A percentile compares a stretch with the other conserved stretches of the same genome.
Conservation (phyloP, 2,329 filamentous ascomycete genomes). For the Torrubiella hemipterigena region DNA sequence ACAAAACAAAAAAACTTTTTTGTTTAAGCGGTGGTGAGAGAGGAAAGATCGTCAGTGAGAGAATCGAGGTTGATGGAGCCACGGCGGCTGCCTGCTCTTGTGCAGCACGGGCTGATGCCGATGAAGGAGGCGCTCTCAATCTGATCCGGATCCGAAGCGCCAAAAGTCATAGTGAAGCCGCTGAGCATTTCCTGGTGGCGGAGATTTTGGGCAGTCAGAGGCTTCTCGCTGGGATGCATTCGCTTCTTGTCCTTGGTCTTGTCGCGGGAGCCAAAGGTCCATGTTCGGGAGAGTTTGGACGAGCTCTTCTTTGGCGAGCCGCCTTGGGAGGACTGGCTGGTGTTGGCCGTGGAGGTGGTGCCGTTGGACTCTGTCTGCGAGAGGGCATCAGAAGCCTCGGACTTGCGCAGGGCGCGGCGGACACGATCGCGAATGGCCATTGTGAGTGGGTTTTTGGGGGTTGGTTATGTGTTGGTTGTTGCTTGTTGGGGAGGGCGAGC, state of each 20-base stretch:
- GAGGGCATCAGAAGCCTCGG: constrained; percentile 17
- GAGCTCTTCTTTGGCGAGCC: constrained; percentile 18
- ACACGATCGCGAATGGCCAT: constrained; percentile 31
- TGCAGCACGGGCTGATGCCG: constrained; percentile 32
- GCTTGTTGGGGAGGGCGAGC: background rate
- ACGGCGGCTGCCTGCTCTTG: constrained; percentile 19
- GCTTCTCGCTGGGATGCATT: constrained; percentile 30
- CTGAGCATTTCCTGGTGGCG: constrained; percentile 33
- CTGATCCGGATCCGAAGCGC: constrained; percentile 20
- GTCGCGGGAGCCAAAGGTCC: constrained; percentile 16
- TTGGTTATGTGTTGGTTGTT: constrained; percentile 8
- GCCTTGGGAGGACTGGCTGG: constrained; percentile 15
- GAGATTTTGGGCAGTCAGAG: constrained; percentile 31
- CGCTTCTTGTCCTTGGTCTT: constrained; percentile 9
- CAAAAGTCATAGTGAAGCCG: constrained; percentile 34
- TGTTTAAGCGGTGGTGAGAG: constrained; percentile 6
- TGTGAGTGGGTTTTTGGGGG: constrained; percentile 13
- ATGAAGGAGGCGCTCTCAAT: constrained; percentile 19
- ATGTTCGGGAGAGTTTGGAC: constrained; percentile 17
- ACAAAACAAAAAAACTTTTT: constrained; percentile 8
- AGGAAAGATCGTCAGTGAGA: constrained; percentile 13
- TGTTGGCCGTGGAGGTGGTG: constrained; percentile 11
- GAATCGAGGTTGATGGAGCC: constrained; percentile 10
- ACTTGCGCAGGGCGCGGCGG: constrained; percentile 26
- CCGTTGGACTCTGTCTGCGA: constrained; percentile 19